Conservation (phyloP, 2,329 filamentous ascomycete genomes). For the Aspergillus sp. region DNA sequence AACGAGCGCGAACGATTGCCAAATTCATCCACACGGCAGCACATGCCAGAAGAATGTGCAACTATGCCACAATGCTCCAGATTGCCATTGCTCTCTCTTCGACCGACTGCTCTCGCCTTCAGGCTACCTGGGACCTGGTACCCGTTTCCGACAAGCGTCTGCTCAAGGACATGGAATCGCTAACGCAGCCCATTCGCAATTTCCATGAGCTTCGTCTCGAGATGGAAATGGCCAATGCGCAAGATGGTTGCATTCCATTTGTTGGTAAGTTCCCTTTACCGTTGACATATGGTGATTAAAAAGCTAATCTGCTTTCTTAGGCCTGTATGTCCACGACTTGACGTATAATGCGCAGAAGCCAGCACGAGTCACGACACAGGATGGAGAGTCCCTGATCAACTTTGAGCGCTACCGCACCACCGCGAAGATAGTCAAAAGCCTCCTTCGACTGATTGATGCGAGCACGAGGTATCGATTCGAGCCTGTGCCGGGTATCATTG, state of each 20-base stretch:
- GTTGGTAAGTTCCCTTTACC: slow-evolving; percentile 49
- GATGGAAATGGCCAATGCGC: slow-evolving; percentile 62
- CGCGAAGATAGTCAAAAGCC: slow-evolving; percentile 64
- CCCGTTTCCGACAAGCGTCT: slow-evolving; percentile 55
- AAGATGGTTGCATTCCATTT: slow-evolving; percentile 66
- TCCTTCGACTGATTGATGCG: slow-evolving; percentile 64
- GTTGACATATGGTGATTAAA: neutral
- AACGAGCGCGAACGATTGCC: slow-evolving; percentile 61
- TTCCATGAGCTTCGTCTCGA: slow-evolving; percentile 64
- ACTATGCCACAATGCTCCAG: slow-evolving; percentile 68
- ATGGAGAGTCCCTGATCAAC: slow-evolving; percentile 61
- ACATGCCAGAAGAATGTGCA: slow-evolving; percentile 59
- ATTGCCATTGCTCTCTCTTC: slow-evolving; percentile 64
- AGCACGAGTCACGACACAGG: slow-evolving; percentile 52
- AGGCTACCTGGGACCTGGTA: slow-evolving; percentile 61
- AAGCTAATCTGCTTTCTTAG: slow-evolving; percentile 28
- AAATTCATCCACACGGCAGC: slow-evolving; percentile 66
- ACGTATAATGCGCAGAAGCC: slow-evolving; percentile 69
- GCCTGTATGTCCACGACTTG: slow-evolving; percentile 66
- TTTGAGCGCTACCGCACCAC: slow-evolving; percentile 68
- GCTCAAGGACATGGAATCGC: slow-evolving; percentile 59
- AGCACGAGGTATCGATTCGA: slow-evolving; percentile 63
- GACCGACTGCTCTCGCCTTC: slow-evolving; percentile 58
- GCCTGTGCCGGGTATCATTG: slow-evolving; percentile 59
- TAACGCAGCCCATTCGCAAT: slow-evolving; percentile 64